A percentile compares a stretch with the other conserved stretches of the same genome.
These are phyloP conservation scores for Darksidea phi DNA, from an alignment of 495 filamentous ascomycete species.

Conservation along the genomic window DNA sequence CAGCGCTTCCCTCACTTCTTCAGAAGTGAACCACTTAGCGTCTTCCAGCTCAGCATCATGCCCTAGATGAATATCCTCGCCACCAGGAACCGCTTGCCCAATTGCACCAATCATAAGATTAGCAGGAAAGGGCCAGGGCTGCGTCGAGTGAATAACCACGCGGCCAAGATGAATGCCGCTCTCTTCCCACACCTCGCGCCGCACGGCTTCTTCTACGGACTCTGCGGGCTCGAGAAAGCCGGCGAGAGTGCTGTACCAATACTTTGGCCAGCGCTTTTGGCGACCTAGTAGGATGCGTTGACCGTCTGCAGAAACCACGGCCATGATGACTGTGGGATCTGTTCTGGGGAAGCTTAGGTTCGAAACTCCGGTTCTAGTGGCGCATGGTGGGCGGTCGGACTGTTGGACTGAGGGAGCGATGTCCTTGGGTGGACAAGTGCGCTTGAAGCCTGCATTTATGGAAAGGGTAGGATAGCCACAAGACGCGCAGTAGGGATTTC, in stretches of 20 bases:
- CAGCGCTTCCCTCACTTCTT: constrained; percentile 53
- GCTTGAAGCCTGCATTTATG: constrained; percentile 86
- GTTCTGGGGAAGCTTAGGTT: constrained; percentile 92
- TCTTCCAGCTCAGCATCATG: constrained; percentile 90
- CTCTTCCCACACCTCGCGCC: constrained; percentile 96
- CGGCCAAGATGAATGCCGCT: constrained; percentile 79
- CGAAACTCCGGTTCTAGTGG: constrained; percentile 69
- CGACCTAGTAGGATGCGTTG: constrained; percentile 80
- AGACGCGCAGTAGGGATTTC: constrained; percentile 86
- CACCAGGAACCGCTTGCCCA: constrained; percentile 72
- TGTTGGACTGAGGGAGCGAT: constrained; percentile 57
- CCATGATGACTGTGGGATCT: constrained; percentile 94
- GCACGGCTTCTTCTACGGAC: constrained; percentile 89
- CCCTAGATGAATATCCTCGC: constrained; percentile 76
- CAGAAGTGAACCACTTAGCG: constrained; percentile 79
- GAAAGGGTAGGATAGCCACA: constrained; percentile 84
- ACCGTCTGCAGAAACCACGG: constrained; percentile 73
- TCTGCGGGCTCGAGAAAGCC: constrained; percentile 96
- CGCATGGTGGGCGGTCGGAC: constrained; percentile 59
- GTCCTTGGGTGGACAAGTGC: constrained; percentile 82
- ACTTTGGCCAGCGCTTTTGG: constrained; percentile 73
- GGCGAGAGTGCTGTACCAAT: constrained; percentile 87
- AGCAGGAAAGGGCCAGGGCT: constrained; percentile 87
- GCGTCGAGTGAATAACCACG: constrained; percentile 87
- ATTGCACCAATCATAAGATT: constrained; percentile 95